Base-by-base conservation (phyloP, 805 yeast genomes). In the Wickerhamomyces canadensis region DNA sequence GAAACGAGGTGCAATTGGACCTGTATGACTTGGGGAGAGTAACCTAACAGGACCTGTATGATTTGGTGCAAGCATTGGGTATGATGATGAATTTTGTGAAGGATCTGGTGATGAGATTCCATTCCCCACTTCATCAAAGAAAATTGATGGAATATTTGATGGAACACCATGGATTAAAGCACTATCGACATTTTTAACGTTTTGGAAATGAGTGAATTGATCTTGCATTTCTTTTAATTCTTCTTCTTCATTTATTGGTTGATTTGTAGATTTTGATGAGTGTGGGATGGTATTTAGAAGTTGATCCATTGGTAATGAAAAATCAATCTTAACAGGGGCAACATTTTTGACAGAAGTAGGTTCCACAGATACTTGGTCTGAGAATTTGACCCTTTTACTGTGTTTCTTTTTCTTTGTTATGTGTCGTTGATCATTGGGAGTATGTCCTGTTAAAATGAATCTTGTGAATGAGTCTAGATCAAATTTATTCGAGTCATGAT, bases 381-480 rank as follows among this genome's bases (percentile, higher is more conserved):
- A 74, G 52, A 84, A 84, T 49, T 81, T 80, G 31, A 84, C 93
- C 37, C 76, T 72, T 53, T 81, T 84, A 19, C 41, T 62, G 62
- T 26, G 64, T 63, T 48, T 67, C 69, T 55, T 50, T 53, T 56
- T 46, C 56, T 59, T 45, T 51, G 56, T n/a, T n/a, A n/a, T n/a
- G n/a, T n/a, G 55, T 47, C 59, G 48, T 44, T 54, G 38, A 37
- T 73, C 68, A 13, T 58, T 65, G 18, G 86, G 86, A 27, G 84
- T 63, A 46, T 80, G 76, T 3, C 96, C 96, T 0, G 96, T 86
- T 48, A 89, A 62, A 50, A 87, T 68, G 51, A 89, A 78, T 45
- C 83, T 80, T 14, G 95, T 84, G 58, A 89, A 89, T 22, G 87
- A 76, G 57, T 89, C 96, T 47, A 89, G 65, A 54, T 89, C 96